Evolutionary conservation across 2,329 filamentous ascomycete genomes (phyloP), one percentile per base, ranked within the genome.

Genomic region (Parafenestella ontariensis): DNA sequence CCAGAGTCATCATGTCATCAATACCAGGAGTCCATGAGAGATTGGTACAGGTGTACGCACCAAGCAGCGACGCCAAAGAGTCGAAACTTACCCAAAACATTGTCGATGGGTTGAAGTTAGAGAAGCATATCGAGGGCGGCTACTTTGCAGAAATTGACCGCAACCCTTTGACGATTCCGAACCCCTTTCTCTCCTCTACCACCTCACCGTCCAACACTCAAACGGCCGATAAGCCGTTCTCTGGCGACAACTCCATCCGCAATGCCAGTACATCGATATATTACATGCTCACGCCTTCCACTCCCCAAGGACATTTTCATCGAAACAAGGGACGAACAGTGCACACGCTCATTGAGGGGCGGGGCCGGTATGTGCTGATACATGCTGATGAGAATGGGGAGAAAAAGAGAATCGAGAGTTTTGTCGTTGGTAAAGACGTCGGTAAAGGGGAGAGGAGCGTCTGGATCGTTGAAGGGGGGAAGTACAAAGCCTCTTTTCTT

Each of bases 381-480:
- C 85, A 89, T 59, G 81, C 81, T 8, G 81, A 84, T 62, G 80
- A 83, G 43, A 56, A n/a, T 31, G 17, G 36, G 17, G 36, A 39
- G 26, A 54, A 78, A 74, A 82, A 82, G 40, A 74, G 79, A 15
- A 72, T 89, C n/a, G 87, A 90, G 74, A 83, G 79, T 6, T 90
- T 88, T 62, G 71, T 87, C 3, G 88, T 90, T 1, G 88, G 87
- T 0, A 78, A 77, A 11, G 76, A 87, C 66, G 75, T 89, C 5
- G 77, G 76, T 3, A 72, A 67, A 0, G 87, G 87, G 0, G 88
- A 90, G 77, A 82, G 70, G 68, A 59, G 88, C 65, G 86, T 89
- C 70, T 90, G 87, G 87, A 78, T 89, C 55, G 87, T 91, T 7
- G 85, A 88, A 48, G 87, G 87, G 0, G 87, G 85, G 4, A 85